Evolutionary conservation across 148 eudicot genomes (phyloP).

Genomic region (Rhododendron vialii): DNA sequence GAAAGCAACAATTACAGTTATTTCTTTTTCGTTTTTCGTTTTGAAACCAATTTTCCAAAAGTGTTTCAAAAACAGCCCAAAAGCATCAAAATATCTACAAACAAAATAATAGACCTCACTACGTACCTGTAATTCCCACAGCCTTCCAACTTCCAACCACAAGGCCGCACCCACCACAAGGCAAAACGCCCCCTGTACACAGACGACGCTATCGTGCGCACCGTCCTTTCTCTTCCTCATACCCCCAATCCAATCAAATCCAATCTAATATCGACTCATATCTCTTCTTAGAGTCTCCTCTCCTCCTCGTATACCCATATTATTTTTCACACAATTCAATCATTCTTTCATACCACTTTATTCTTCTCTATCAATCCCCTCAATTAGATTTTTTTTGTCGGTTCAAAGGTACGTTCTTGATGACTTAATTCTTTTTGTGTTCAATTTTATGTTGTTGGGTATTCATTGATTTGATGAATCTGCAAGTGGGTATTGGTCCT

Average conservation of each 20-base stretch:
- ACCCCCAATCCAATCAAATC: background rate
- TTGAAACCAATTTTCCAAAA: background rate
- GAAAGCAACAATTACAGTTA: no score
- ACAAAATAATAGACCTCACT: background rate
- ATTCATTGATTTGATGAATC: constrained; percentile 12
- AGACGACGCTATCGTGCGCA: background rate
- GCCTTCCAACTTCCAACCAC: background rate
- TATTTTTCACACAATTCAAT: background rate
- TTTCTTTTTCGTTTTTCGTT: background rate
- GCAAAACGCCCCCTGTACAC: background rate
- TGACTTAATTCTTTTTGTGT: background rate
- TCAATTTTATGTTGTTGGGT: background rate
- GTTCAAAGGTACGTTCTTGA: constrained; percentile 1
- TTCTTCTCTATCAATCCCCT: background rate
- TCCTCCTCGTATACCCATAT: background rate
- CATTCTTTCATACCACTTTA: background rate
- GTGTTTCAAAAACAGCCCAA: background rate
- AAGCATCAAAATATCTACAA: background rate
- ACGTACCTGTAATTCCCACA: background rate
- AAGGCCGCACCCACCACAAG: background rate
- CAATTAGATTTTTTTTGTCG: background rate
- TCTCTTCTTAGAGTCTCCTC: background rate
- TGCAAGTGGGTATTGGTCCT: constrained; percentile 9
- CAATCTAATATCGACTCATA: background rate
- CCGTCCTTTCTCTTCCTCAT: background rate